phyloP scores from a whole-genome alignment of 768 basidiomycete genomes.

The Postia placenta region DNA sequence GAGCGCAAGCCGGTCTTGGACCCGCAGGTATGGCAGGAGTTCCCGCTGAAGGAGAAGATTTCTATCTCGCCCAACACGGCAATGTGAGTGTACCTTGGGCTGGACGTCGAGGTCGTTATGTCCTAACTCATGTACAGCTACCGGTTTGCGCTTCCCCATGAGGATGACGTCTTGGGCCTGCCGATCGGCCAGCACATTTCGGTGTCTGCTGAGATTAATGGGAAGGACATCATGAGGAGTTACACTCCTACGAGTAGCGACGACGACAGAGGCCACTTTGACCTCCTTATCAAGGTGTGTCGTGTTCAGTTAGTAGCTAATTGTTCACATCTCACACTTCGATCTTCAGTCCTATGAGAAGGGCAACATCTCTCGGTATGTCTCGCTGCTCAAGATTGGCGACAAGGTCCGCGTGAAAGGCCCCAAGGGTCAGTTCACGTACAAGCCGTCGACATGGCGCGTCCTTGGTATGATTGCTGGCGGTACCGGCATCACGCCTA shows the following conservation, averaged over 20 bases:
- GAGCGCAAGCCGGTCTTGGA: slow-evolving; percentile 68
- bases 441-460: slow-evolving; percentile 62
- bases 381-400: slow-evolving; percentile 78
- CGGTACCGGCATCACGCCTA: slow-evolving; percentile 97
- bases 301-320: background rate
- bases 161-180: slow-evolving; percentile 79
- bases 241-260: slow-evolving; percentile 96
- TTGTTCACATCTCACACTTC: slow-evolving; percentile 4
- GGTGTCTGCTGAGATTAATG: slow-evolving; percentile 83
- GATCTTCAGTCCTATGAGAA: slow-evolving; percentile 80
- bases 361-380: slow-evolving; percentile 91
- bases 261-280: slow-evolving; percentile 90
- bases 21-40: slow-evolving; percentile 74
- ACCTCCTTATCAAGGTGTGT: slow-evolving; percentile 90
- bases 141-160: slow-evolving; percentile 78
- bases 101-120: background rate
- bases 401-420: slow-evolving; percentile 90
- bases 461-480: slow-evolving; percentile 97
- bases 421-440: slow-evolving; percentile 93
- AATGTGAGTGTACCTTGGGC: too few species aligned
- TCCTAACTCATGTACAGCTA: slow-evolving; percentile 48
- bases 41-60: slow-evolving; percentile 75
- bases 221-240: slow-evolving; percentile 84
- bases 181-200: slow-evolving; percentile 97
- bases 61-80: slow-evolving; percentile 94